A percentile compares a stretch with the other conserved stretches of the same genome.
phyloP scores from a whole-genome alignment of 352 stramenopile species.

The Pythium aristosporum region DNA sequence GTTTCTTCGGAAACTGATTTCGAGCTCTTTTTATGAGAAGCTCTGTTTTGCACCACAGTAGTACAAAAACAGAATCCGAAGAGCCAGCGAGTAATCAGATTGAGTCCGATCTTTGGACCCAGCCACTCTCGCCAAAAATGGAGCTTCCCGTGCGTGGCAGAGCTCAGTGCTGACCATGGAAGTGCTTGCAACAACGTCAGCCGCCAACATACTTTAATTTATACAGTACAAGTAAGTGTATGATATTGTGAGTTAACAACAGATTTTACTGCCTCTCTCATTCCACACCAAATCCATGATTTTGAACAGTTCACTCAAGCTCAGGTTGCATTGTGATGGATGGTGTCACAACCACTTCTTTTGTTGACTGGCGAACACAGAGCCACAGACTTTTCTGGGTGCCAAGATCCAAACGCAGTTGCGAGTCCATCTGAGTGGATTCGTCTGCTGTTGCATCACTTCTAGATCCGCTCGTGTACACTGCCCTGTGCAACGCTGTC shows the following conservation, averaged over 20 bases:
- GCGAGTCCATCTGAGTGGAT: not conserved
- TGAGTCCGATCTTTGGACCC: not conserved
- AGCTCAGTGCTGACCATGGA: too few relatives aligned
- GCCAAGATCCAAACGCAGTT: not conserved
- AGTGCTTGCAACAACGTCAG: too few relatives aligned
- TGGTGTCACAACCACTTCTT: too few relatives aligned
- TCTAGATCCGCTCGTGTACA: not conserved
- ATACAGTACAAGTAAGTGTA: too few relatives aligned
- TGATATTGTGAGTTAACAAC: too few relatives aligned
- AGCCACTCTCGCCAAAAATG: not conserved
- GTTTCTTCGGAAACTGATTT: not conserved
- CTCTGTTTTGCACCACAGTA: not conserved
- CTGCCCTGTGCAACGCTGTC: not conserved
- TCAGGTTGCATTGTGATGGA: too few relatives aligned
- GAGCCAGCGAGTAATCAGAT: constrained; percentile 2
- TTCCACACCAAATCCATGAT: too few relatives aligned
- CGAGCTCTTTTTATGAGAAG: not conserved
- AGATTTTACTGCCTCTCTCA: too few relatives aligned
- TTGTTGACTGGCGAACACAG: too few relatives aligned
- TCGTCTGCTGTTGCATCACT: not conserved
- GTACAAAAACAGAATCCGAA: not conserved
- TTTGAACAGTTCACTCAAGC: too few relatives aligned
- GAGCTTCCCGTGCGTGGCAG: too few relatives aligned
- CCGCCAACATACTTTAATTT: too few relatives aligned
- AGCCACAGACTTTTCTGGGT: not conserved